Conservation (phyloP, 148 eudicot species). For the Vaccinium darrowii region DNA sequence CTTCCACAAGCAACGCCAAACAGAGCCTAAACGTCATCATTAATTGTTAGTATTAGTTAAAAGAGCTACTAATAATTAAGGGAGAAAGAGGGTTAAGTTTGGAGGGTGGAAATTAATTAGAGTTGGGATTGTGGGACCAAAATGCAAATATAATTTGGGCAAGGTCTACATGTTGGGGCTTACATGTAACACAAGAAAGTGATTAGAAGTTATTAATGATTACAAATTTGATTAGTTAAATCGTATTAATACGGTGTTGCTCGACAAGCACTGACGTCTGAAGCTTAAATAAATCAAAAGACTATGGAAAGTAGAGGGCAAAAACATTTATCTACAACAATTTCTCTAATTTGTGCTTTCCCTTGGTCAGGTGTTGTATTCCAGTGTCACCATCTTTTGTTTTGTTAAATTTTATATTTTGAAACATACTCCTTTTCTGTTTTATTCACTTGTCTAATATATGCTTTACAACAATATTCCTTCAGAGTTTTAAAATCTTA, state of each 20-base stretch:
- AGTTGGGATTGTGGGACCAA: conserved; percentile 33
- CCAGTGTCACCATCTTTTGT: conserved; percentile 49
- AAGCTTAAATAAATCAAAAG: conserved; percentile 27
- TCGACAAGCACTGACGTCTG: conserved; percentile 55
- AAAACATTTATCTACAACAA: not conserved
- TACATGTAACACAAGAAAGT: conserved; percentile 42
- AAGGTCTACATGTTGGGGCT: conserved; percentile 52
- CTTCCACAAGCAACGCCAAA: conserved; percentile 7
- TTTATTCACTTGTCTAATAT: not conserved
- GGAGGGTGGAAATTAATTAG: conserved; percentile 18
- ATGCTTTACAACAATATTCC: not conserved
- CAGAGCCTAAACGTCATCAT: not conserved
- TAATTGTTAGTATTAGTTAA: not conserved
- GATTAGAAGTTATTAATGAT: conserved; percentile 31
- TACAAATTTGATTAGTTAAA: conserved; percentile 23
- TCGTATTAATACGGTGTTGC: conserved; percentile 40
- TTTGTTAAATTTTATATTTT: conserved; percentile 29
- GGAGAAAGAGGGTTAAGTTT: conserved; percentile 10
- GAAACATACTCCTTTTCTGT: conserved; percentile 21
- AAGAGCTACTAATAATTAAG: not conserved
- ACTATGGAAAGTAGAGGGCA: conserved; percentile 8
- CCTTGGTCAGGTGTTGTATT: conserved; percentile 26
- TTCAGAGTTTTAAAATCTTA: not conserved
- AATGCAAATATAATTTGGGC: conserved; percentile 28
- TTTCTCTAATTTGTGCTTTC: not conserved